Evolutionary conservation across 768 basidiomycete genomes (phyloP), one percentile per base, ranked within the genome.

Genomic region (Neoboletus subvelutipes): DNA sequence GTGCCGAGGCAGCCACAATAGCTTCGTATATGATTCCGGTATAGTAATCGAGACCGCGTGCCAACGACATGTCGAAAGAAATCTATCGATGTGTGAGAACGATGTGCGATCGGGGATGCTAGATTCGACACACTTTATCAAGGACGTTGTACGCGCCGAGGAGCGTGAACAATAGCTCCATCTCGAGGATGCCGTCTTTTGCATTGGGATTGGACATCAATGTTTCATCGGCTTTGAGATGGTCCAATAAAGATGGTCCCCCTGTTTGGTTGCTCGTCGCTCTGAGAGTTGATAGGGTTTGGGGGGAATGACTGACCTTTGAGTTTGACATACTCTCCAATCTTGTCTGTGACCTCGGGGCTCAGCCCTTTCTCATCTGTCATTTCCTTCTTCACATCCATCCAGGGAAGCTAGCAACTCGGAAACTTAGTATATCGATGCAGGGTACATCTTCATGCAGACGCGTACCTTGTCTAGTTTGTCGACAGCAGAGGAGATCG

Each of bases 1-100:
- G 94, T 0, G 95, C 95, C 10, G 95, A 98, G 1, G 87, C 92
- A 67, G 92, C 94, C 40, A 94, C 91, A 59, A 91, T 83, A 42
- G 93, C 97, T 74, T 99, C 96, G 74, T 96, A 98, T 70, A 98
- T 98, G 66, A 99, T 87, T 18, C 97, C 97, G 2, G 96, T 99
- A 75, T 99, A 98, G 74, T 99, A 98, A 72, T 98, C 97, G 22
- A 98, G 82, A 39, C 96, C 96, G 33, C 96, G 88, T n/a, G 96
- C 96, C 15, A 99, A 84, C 2, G 94, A 97, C 61, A 98, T 82
- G 73, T 99, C 96, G 68, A 99, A 98, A 3, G 92, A 95, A 65
- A 99, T 83, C 91, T 94, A 61, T 51, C 11, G 4, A 46, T 29
- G 1, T 26, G 33, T 60, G n/a, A 55, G 33, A 49, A 46, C 4